These are phyloP conservation scores for Arabidopsis arenosa DNA, from an alignment of 345 rosid genomes.

Conservation along the genomic window DNA sequence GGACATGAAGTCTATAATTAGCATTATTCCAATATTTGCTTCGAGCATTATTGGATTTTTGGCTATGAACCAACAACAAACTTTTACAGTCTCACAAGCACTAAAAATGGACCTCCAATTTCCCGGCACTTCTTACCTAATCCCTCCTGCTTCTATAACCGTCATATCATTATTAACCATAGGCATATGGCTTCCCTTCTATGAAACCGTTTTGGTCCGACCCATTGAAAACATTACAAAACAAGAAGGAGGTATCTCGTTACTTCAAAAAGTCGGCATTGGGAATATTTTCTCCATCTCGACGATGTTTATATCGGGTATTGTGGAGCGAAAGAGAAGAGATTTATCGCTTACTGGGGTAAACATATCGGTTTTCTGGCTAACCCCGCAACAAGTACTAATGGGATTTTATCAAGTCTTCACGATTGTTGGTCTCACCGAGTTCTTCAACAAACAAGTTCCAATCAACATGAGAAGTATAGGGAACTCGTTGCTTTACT, in stretches of 20 bases:
- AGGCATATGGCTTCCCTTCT: slow-evolving; percentile 53
- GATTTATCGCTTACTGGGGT: slow-evolving; percentile 22
- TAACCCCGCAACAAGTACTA: slow-evolving; percentile 64
- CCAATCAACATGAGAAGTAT: slow-evolving; percentile 72
- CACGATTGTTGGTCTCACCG: slow-evolving; percentile 61
- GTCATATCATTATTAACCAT: slow-evolving; percentile 45
- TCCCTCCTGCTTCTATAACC: slow-evolving; percentile 56
- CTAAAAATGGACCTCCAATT: slow-evolving; percentile 52
- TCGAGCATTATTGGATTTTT: slow-evolving; percentile 50
- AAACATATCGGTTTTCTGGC: slow-evolving; percentile 58
- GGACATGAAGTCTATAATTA: slow-evolving; percentile 53
- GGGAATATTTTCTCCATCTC: slow-evolving; percentile 55
- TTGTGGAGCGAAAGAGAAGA: slow-evolving; percentile 57
- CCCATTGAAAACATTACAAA: slow-evolving; percentile 44
- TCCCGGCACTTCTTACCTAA: slow-evolving; percentile 43
- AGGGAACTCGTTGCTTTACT: slow-evolving; percentile 49
- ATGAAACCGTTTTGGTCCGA: slow-evolving; percentile 48
- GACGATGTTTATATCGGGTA: slow-evolving; percentile 59
- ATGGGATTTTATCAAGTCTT: slow-evolving; percentile 69
- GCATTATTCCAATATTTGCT: slow-evolving; percentile 52
- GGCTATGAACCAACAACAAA: slow-evolving; percentile 52
- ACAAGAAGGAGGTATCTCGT: slow-evolving; percentile 58
- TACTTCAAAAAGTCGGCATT: slow-evolving; percentile 63
- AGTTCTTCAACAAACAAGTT: slow-evolving; percentile 65
- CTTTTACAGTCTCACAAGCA: slow-evolving; percentile 54